Evolutionary conservation across 495 filamentous ascomycete species (phyloP), one percentile per base, ranked within the genome.

Genomic region (Neurospora sp.): DNA sequence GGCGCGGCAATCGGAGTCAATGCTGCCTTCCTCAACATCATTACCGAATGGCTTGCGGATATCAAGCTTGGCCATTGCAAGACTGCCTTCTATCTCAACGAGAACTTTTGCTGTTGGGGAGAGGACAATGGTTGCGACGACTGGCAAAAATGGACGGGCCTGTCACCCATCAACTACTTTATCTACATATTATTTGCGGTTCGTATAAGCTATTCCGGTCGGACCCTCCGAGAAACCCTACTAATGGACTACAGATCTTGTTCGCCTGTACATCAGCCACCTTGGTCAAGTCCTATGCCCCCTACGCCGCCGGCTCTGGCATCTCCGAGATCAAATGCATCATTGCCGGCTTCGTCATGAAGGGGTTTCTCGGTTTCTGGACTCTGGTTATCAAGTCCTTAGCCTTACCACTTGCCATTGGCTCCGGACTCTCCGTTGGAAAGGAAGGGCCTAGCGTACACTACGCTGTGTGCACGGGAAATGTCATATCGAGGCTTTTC

Each of bases 291-390:
- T 90, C 90, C 1, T 98, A 96, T 82, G 94, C 96, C 12, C 96
- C 96, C 16, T 99, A 99, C 81, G 96, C 96, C 14, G 96, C 96
- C 39, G 96, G 96, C 39, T 98, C 94, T 31, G 96, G 96, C 69
- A 99, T 99, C 72, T 98, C 94, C 37, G 96, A 99, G 84, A 99
- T 99, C 84, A 99, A 99, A 83, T 98, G 96, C 82, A 99, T 99
- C 76, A 97, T 99, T 77, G 95, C 94, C 7, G 96, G 96, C n/a
- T 99, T 99, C 77, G 92, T 98, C 72, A 99, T 99, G 96, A 98
- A 99, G 80, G 96, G 96, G 8, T 99, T 98, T 78, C 86, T 99
- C 48, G 93, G 96, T 39, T 92, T 91, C 75, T 93, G 93, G 91
- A 99, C 96, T 18, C 85, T 99, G 12, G 75, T 96, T 44, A 98